Percentiles rank a stretch among this genome's conserved stretches.
These are phyloP conservation scores for Kodamaea sp. DNA, from an alignment of 1,139 yeast genomes.

Conservation along the genomic window DNA sequence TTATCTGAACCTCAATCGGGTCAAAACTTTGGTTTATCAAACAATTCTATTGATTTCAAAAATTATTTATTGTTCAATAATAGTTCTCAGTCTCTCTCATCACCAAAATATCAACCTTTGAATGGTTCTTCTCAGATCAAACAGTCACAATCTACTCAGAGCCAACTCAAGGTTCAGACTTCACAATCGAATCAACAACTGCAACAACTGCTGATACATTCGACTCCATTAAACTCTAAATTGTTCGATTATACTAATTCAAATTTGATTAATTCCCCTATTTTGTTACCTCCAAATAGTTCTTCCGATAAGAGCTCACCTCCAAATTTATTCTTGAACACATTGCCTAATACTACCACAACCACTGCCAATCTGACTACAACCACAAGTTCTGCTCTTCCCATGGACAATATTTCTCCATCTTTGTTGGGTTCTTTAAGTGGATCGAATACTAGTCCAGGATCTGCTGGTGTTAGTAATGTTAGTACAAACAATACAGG, in stretches of 20 bases:
- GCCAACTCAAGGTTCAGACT: conserved; percentile 1
- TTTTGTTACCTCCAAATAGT: conserved; percentile 15
- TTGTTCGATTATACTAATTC: conserved; percentile 18
- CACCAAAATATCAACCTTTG: conserved; percentile 15
- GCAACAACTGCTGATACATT: conserved; percentile 8
- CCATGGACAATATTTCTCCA: conserved; percentile 8
- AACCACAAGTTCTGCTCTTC: conserved; percentile 4
- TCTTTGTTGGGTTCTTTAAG: conserved; percentile 2
- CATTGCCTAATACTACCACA: conserved; percentile 9
- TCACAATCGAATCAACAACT: conserved; percentile 1
- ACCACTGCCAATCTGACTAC: conserved; percentile 17
- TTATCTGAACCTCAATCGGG: no score
- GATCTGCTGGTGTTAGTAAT: no score
- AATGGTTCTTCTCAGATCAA: conserved; percentile 1
- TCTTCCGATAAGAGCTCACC: conserved; percentile 22
- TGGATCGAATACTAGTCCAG: neutral
- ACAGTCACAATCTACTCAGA: conserved; percentile 2
- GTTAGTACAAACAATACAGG: no score
- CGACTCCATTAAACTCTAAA: conserved; percentile 15
- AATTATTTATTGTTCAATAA: conserved; percentile 20
- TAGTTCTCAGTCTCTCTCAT: conserved; percentile 21
- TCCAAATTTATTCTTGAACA: conserved; percentile 23
- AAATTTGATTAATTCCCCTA: conserved; percentile 18
- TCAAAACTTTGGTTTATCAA: conserved; percentile 1
- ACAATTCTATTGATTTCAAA: conserved; percentile 11